Evolutionary conservation across 306 rosid genomes (phyloP).

Genomic region (Hippophae rhamnoides): DNA sequence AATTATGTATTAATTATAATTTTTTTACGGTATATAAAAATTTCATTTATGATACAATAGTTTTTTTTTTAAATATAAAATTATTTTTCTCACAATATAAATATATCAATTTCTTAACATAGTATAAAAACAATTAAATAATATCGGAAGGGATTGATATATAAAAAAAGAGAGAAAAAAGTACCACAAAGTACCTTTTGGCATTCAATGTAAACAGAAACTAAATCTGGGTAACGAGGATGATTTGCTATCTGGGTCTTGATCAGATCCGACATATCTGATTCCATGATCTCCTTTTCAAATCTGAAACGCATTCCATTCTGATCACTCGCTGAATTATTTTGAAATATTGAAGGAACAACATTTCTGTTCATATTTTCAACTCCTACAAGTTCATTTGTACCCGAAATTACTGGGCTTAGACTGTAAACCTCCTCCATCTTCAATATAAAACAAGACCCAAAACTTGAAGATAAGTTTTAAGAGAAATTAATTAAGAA

Average conservation of each 20-base stretch:
- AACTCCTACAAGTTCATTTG: constrained; percentile 15
- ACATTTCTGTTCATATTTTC: background rate
- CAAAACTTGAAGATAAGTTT: background rate
- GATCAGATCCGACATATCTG: constrained; percentile 35
- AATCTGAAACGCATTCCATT: constrained; percentile 15
- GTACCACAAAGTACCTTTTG: constrained; percentile 39
- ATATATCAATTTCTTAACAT: too few relatives aligned
- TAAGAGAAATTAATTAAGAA: background rate
- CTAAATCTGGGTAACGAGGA: constrained; percentile 57
- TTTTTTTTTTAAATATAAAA: too few relatives aligned
- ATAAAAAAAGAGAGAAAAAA: too few relatives aligned
- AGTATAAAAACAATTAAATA: too few relatives aligned
- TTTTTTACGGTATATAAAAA: too few relatives aligned
- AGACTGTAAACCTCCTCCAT: constrained; percentile 19
- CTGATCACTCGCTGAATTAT: background rate
- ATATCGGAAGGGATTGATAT: too few relatives aligned
- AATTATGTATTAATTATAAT: too few relatives aligned
- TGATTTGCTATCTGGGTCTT: constrained; percentile 68
- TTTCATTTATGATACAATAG: too few relatives aligned
- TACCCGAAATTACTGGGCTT: constrained; percentile 8
- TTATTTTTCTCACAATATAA: too few relatives aligned
- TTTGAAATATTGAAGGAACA: background rate
- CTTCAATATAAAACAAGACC: background rate
- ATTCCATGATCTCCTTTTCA: constrained; percentile 14
- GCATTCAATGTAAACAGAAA: constrained; percentile 62